Evolutionary conservation across 192 early-diverging fungal species (phyloP).

Genomic region (Podila clonocystis): DNA sequence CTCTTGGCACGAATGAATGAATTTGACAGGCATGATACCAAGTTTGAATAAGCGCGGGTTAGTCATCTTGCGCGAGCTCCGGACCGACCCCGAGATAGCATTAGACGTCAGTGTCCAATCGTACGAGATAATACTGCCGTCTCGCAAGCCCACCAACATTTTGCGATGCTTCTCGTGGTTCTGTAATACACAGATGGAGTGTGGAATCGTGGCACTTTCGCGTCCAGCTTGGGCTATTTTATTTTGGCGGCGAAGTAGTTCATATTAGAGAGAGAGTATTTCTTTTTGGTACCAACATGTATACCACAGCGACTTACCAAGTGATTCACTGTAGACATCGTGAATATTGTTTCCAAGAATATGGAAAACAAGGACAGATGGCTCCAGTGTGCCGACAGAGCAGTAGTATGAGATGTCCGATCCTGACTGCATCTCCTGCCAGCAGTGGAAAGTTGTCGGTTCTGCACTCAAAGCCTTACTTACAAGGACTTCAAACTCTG

Average conservation of each 20-base stretch:
- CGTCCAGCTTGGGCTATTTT: conserved; percentile 22
- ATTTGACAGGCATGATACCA: conserved; percentile 28
- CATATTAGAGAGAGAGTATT: background rate
- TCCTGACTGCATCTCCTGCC: background rate
- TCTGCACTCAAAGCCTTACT: conserved; percentile 11
- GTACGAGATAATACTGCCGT: conserved; percentile 30
- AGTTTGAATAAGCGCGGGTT: conserved; percentile 26
- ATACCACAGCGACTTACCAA: conserved; percentile 8
- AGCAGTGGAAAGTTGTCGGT: conserved; percentile 38
- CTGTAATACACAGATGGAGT: conserved; percentile 20
- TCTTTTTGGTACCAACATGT: background rate
- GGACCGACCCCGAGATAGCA: background rate
- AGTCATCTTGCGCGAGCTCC: background rate
- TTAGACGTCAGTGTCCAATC: conserved; percentile 10
- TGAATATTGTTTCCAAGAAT: background rate
- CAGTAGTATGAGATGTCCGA: background rate
- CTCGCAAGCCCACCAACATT: conserved; percentile 31
- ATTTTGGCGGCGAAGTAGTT: background rate
- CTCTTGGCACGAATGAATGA: background rate
- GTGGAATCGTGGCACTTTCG: conserved; percentile 27
- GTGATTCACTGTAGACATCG: conserved; percentile 23
- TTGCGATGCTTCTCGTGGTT: conserved; percentile 1
- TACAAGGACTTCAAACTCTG: background rate
- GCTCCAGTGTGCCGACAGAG: conserved; percentile 36
- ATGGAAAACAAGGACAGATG: conserved; percentile 18